Percentiles rank a stretch among this genome's conserved stretches.
Evolutionary conservation across 371 early-diverging fungal genomes (phyloP).

Genomic region (Mucor saturninus): DNA sequence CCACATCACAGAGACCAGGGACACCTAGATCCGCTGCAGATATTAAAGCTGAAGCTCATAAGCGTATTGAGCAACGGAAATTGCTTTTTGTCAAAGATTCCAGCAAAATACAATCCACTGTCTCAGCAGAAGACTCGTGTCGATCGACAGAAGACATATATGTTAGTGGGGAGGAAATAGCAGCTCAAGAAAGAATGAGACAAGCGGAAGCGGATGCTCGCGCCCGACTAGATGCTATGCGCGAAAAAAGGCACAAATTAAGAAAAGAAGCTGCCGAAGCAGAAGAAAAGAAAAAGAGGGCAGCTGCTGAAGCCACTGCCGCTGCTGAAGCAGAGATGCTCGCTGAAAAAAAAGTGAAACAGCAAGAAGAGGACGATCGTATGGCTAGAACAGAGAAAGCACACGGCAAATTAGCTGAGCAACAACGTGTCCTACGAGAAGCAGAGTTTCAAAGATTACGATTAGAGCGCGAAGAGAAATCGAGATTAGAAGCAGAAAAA

Average conservation of each 20-base stretch:
- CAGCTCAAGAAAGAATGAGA: slow-evolving; percentile 47
- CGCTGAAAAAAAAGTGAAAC: slow-evolving; percentile 29
- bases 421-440: slow-evolving; percentile 12
- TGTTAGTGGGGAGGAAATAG: slow-evolving; percentile 36
- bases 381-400: slow-evolving; percentile 15
- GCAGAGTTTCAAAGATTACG: slow-evolving; percentile 23
- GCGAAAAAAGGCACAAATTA: slow-evolving; percentile 33
- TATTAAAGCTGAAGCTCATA: slow-evolving; percentile 51
- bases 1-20: slow-evolving; percentile 44
- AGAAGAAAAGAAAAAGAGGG: slow-evolving; percentile 25
- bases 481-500: slow-evolving; percentile 26
- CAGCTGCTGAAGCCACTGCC: slow-evolving; percentile 29
- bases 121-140: neutral
- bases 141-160: neutral
- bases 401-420: slow-evolving; percentile 26
- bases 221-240: slow-evolving; percentile 31
- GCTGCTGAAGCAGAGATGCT: slow-evolving; percentile 33
- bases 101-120: neutral
- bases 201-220: slow-evolving; percentile 47
- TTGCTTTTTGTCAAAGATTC: slow-evolving; percentile 27
- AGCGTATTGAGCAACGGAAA: slow-evolving; percentile 42
- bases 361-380: slow-evolving; percentile 33
- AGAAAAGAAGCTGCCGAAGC: slow-evolving; percentile 34
- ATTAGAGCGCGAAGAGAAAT: slow-evolving; percentile 25
- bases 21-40: slow-evolving; percentile 50